These are phyloP conservation scores for Castanea crenata DNA, from an alignment of 306 rosid genomes.

Conservation along the genomic window DNA sequence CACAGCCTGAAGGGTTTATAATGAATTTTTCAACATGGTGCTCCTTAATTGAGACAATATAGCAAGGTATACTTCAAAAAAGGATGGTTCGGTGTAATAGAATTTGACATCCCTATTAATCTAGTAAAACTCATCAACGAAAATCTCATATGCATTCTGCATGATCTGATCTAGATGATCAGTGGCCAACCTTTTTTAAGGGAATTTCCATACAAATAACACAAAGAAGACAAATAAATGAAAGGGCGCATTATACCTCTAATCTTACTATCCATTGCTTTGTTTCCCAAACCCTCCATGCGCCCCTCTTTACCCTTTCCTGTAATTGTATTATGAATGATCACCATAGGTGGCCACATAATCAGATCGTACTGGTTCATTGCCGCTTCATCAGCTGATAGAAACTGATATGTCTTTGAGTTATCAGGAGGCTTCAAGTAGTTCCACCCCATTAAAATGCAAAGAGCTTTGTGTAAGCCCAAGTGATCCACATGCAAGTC, in stretches of 20 bases:
- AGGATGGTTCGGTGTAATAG: too few relatives aligned
- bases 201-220: slow-evolving; percentile 24
- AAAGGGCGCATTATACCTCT: slow-evolving; percentile 74
- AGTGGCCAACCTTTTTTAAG: slow-evolving; percentile 16
- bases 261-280: slow-evolving; percentile 84
- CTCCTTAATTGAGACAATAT: too few relatives aligned
- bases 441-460: slow-evolving; percentile 98
- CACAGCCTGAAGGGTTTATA: too few relatives aligned
- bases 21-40: too few relatives aligned
- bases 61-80: too few relatives aligned
- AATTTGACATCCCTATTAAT: too few relatives aligned
- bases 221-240: slow-evolving; percentile 34
- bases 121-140: background rate
- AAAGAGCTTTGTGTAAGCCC: slow-evolving; percentile 95
- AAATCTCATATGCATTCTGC: background rate
- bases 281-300: slow-evolving; percentile 99
- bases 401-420: slow-evolving; percentile 76
- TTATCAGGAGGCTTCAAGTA: slow-evolving; percentile 81
- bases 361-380: slow-evolving; percentile 89
- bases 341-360: slow-evolving; percentile 99
- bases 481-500: slow-evolving; percentile 81
- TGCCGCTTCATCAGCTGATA: slow-evolving; percentile 91
- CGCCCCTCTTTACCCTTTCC: slow-evolving; percentile 94
- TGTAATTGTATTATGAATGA: slow-evolving; percentile 84
- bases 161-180: slow-evolving; percentile 27